Percentiles rank a stretch among this genome's conserved stretches.
These are phyloP conservation scores for Cordyceps militaris DNA, from an alignment of 2,329 filamentous ascomycete species.

Conservation along the genomic window DNA sequence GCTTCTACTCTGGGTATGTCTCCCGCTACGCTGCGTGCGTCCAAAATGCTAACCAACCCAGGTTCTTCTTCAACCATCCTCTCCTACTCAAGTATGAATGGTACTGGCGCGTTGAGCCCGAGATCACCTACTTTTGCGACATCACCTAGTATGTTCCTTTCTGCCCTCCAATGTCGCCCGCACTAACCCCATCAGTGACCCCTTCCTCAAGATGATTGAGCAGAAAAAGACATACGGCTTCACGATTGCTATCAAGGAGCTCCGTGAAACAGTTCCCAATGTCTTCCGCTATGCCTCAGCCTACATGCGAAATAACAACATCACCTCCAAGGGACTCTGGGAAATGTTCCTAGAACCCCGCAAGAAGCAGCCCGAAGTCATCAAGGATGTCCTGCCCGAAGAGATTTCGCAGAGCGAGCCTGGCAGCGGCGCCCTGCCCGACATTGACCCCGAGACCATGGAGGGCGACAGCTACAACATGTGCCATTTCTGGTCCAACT, in stretches of 20 bases:
- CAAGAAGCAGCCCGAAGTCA: slow-evolving; percentile 54
- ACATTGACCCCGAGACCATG: slow-evolving; percentile 89
- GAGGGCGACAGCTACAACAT: slow-evolving; percentile 98
- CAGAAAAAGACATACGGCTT: slow-evolving; percentile 97
- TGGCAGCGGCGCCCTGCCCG: slow-evolving; percentile 60
- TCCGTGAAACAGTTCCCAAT: slow-evolving; percentile 95
- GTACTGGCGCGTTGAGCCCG: slow-evolving; percentile 98
- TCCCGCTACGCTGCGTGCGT: background rate
- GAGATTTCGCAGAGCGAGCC: slow-evolving; percentile 74
- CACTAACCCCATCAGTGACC: slow-evolving; percentile 54
- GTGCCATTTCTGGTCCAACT: slow-evolving; percentile 99
- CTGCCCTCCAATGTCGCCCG: background rate
- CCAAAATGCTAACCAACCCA: slow-evolving; percentile 24
- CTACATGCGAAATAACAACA: slow-evolving; percentile 87
- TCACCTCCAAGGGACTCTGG: slow-evolving; percentile 89
- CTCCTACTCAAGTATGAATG: slow-evolving; percentile 95
- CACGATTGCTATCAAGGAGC: slow-evolving; percentile 96
- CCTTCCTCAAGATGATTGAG: slow-evolving; percentile 90
- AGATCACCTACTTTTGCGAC: slow-evolving; percentile 99
- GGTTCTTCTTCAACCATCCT: slow-evolving; percentile 96
- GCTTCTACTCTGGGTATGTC: slow-evolving; percentile 91
- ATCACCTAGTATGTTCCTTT: slow-evolving; percentile 73
- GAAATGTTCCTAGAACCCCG: slow-evolving; percentile 91
- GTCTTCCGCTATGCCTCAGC: slow-evolving; percentile 98
- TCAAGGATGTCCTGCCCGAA: slow-evolving; percentile 65